Conservation (phyloP, 495 filamentous ascomycete species). For the Cryomyces minteri region DNA sequence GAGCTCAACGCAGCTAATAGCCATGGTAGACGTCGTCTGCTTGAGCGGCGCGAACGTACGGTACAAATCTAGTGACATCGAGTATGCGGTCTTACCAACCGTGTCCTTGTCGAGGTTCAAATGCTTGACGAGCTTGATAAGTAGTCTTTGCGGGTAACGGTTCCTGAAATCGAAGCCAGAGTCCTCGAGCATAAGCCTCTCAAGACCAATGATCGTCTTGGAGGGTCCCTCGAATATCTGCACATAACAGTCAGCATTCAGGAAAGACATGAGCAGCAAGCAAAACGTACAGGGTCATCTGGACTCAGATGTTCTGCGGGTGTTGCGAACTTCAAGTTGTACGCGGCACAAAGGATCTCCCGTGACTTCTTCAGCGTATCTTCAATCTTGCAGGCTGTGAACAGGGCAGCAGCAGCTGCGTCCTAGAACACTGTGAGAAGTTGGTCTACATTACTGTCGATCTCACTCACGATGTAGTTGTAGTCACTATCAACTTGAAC, state of each 20-base stretch:
- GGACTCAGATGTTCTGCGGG: slow-evolving; percentile 57
- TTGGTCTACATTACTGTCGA: neutral
- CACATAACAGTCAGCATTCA: neutral
- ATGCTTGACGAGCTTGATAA: slow-evolving; percentile 51
- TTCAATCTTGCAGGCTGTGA: slow-evolving; percentile 91
- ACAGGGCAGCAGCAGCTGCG: slow-evolving; percentile 70
- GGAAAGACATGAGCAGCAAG: neutral
- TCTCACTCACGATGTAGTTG: slow-evolving; percentile 8
- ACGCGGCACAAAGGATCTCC: slow-evolving; percentile 78
- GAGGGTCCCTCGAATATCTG: slow-evolving; percentile 62
- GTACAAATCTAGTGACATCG: slow-evolving; percentile 74
- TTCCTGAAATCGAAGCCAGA: slow-evolving; percentile 89
- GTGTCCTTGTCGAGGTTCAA: slow-evolving; percentile 32
- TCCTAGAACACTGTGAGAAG: slow-evolving; percentile 30
- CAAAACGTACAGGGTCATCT: slow-evolving; percentile 51
- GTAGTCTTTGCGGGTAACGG: slow-evolving; percentile 65
- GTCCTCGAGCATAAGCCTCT: slow-evolving; percentile 85
- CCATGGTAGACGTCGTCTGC: slow-evolving; percentile 61
- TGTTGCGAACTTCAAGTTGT: slow-evolving; percentile 53
- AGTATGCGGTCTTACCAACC: slow-evolving; percentile 40
- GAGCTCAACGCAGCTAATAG: slow-evolving; percentile 65
- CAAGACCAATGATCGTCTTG: slow-evolving; percentile 67
- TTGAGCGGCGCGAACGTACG: slow-evolving; percentile 86
- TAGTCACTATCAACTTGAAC: slow-evolving; percentile 59
- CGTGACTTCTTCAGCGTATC: slow-evolving; percentile 93